Evolutionary conservation across 2,329 filamentous ascomycete species (phyloP).

Genomic region (Lachnellula willkommii): DNA sequence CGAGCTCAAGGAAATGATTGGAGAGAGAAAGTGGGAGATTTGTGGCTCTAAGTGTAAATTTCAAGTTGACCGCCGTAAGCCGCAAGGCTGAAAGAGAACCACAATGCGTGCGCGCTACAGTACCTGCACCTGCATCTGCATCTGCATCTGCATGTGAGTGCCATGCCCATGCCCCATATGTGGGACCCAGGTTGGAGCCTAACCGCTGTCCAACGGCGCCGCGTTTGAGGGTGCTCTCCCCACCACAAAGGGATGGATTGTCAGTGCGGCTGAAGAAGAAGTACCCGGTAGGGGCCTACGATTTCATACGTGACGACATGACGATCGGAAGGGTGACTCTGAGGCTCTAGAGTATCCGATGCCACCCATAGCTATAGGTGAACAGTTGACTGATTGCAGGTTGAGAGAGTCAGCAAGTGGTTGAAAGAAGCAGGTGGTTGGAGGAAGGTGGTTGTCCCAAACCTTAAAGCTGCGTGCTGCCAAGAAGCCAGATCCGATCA

Average conservation of each 20-base stretch:
- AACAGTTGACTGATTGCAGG: no score
- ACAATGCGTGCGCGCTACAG: not conserved
- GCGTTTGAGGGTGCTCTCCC: no score
- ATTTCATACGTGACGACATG: not conserved
- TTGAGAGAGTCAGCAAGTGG: no score
- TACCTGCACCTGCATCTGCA: not conserved
- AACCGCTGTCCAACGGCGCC: no score
- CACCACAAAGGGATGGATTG: not conserved
- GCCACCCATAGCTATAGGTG: no score
- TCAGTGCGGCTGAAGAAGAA: not conserved
- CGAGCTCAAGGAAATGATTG: not conserved
- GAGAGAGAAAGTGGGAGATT: not conserved
- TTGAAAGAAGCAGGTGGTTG: no score
- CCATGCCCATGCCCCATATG: no score
- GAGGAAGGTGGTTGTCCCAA: no score
- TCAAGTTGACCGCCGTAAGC: not conserved
- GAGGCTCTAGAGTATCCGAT: not conserved
- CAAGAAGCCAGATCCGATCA: no score
- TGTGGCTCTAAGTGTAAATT: not conserved
- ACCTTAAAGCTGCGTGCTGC: no score
- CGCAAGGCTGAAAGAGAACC: slow-evolving; percentile 5
- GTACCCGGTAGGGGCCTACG: not conserved
- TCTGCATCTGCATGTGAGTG: not conserved
- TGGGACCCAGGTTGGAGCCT: no score
- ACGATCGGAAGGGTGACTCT: not conserved